Conservation (phyloP, 768 basidiomycete genomes). For the Cantharellus anzutake region DNA sequence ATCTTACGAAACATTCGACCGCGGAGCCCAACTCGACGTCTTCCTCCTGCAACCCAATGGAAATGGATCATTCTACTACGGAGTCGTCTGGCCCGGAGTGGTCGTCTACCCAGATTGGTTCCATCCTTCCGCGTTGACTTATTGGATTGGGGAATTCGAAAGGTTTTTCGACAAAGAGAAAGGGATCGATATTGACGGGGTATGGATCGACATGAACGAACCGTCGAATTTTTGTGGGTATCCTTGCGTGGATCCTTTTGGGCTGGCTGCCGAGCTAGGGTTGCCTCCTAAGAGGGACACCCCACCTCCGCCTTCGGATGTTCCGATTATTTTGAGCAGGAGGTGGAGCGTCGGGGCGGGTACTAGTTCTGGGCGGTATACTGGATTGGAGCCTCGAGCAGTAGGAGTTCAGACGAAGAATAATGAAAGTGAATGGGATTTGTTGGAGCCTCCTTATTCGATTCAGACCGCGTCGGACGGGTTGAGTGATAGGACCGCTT, state of each 20-base stretch:
- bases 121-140: slow-evolving; percentile 8
- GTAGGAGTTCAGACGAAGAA: not conserved
- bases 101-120: slow-evolving; percentile 15
- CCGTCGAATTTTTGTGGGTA: slow-evolving; percentile 49
- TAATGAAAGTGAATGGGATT: not conserved
- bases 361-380: not conserved
- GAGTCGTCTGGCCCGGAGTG: slow-evolving; percentile 13
- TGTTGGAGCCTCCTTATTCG: not conserved
- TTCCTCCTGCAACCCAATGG: slow-evolving; percentile 1
- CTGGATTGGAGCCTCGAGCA: too few relatives aligned
- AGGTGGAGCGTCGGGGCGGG: not conserved
- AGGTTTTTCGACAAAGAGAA: slow-evolving; percentile 9
- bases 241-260: slow-evolving; percentile 41
- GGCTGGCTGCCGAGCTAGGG: slow-evolving; percentile 31
- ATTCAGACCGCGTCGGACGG: slow-evolving; percentile 10
- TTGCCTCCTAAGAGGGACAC: slow-evolving; percentile 35
- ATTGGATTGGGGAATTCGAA: slow-evolving; percentile 11
- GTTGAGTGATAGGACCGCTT: slow-evolving; percentile 8
- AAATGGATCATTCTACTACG: slow-evolving; percentile 3
- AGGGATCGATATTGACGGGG: slow-evolving; percentile 10
- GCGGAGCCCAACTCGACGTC: slow-evolving; percentile 25
- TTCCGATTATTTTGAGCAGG: slow-evolving; percentile 27
- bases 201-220: slow-evolving; percentile 43
- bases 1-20: slow-evolving; percentile 34
- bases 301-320: slow-evolving; percentile 31